A percentile compares a stretch with the other conserved stretches of the same genome.
Evolutionary conservation across 176 grass and related monocot species (phyloP).

Genomic region (Chloris gayana): DNA sequence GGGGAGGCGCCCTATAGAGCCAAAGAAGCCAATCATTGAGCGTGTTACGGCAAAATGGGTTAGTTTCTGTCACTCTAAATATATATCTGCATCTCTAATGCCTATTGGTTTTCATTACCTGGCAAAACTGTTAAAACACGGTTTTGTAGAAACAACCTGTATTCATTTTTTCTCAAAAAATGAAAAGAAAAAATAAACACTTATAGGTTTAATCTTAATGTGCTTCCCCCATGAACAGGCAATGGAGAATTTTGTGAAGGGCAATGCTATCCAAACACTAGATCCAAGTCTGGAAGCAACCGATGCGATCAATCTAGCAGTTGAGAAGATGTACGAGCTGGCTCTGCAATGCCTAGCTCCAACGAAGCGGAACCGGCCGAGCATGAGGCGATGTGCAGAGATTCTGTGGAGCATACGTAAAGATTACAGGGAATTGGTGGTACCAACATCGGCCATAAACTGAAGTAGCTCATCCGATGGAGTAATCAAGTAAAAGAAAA

Average conservation of each 20-base stretch:
- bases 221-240: slow-evolving; percentile 44
- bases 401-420: slow-evolving; percentile 82
- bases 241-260: slow-evolving; percentile 66
- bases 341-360: slow-evolving; percentile 65
- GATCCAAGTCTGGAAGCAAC: slow-evolving; percentile 62
- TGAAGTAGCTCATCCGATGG: slow-evolving; percentile 31
- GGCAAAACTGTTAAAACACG: neutral
- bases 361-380: slow-evolving; percentile 55
- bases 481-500: slow-evolving; percentile 19
- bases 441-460: slow-evolving; percentile 33
- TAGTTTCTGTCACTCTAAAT: slow-evolving; percentile 23
- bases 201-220: neutral
- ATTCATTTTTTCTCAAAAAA: neutral
- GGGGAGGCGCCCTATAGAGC: slow-evolving; percentile 63
- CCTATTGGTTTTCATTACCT: neutral
- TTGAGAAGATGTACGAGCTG: slow-evolving; percentile 69
- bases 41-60: slow-evolving; percentile 83
- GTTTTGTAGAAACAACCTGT: neutral
- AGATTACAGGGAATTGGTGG: slow-evolving; percentile 60
- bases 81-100: neutral
- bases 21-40: slow-evolving; percentile 50
- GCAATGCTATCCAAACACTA: slow-evolving; percentile 62
- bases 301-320: slow-evolving; percentile 48
- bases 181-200: too few species aligned
- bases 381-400: slow-evolving; percentile 75